Percentiles rank a stretch among this genome's conserved stretches.
Evolutionary conservation across 2,329 filamentous ascomycete species (phyloP).

Genomic region (Claviceps sp.): DNA sequence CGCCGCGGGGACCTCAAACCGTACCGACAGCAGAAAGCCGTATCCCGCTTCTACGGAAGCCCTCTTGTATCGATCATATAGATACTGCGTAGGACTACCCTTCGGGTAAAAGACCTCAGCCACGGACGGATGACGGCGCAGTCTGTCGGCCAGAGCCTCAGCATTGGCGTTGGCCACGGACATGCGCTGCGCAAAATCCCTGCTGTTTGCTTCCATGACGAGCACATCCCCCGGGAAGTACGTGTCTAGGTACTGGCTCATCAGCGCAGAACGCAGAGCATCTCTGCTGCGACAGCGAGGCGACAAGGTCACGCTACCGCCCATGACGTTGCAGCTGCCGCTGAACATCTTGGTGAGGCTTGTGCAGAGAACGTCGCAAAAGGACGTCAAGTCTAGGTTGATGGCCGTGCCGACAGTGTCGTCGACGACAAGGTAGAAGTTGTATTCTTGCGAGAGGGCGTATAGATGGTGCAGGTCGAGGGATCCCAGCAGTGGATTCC

Average conservation of each 20-base stretch:
- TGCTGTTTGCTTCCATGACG: slow-evolving; percentile 26
- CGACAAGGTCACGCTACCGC: slow-evolving; percentile 30
- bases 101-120: slow-evolving; percentile 28
- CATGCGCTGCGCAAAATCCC: slow-evolving; percentile 22
- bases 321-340: slow-evolving; percentile 41
- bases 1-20: slow-evolving; percentile 24
- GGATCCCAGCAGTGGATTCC: slow-evolving; percentile 18
- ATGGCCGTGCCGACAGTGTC: slow-evolving; percentile 32
- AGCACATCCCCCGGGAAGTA: slow-evolving; percentile 14
- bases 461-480: slow-evolving; percentile 16
- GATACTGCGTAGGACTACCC: slow-evolving; percentile 21
- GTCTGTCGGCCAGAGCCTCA: slow-evolving; percentile 14
- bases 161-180: slow-evolving; percentile 14
- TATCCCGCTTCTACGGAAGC: slow-evolving; percentile 24
- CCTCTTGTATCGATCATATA: slow-evolving; percentile 18
- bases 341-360: slow-evolving; percentile 42
- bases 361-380: slow-evolving; percentile 35
- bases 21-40: slow-evolving; percentile 37
- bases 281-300: slow-evolving; percentile 24
- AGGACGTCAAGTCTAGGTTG: slow-evolving; percentile 31
- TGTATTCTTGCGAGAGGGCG: slow-evolving; percentile 19
- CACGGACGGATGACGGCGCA: slow-evolving; percentile 12
- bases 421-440: slow-evolving; percentile 28
- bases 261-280: slow-evolving; percentile 14
- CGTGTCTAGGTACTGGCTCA: slow-evolving; percentile 10